phyloP scores from a whole-genome alignment of 371 early-diverging fungal genomes.

The Mortierella sp. region DNA sequence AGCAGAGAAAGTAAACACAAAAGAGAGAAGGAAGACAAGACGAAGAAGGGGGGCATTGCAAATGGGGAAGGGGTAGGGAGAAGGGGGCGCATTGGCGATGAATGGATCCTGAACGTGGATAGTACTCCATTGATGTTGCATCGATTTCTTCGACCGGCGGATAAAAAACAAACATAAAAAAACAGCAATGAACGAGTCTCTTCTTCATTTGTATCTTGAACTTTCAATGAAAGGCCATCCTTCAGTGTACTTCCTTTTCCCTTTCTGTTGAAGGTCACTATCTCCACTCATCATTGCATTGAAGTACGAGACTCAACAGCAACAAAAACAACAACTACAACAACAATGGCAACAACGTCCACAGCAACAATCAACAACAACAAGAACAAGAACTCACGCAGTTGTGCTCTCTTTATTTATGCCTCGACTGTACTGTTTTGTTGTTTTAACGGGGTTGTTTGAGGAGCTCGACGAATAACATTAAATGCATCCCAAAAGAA shows the following conservation, averaged over 20 bases:
- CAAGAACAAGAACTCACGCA: neutral
- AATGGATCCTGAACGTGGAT: constrained; percentile 6
- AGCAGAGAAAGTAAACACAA: neutral
- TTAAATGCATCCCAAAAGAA: neutral
- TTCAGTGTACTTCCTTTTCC: constrained; percentile 17
- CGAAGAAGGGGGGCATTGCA: neutral
- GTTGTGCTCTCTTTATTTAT: neutral
- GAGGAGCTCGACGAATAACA: constrained; percentile 5
- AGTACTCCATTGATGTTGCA: neutral
- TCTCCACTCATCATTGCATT: neutral
- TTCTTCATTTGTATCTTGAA: neutral
- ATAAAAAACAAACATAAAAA: neutral
- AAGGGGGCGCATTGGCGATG: neutral
- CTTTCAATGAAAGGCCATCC: constrained; percentile 8
- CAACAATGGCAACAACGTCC: neutral
- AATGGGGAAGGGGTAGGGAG: neutral
- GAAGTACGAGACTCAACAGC: neutral
- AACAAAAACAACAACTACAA: neutral
- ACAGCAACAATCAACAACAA: neutral
- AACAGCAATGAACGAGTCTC: neutral
- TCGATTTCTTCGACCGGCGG: neutral
- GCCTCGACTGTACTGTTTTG: neutral
- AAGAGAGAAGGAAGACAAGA: neutral
- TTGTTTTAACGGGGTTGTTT: neutral
- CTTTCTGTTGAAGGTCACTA: neutral